Evolutionary conservation across 2,329 filamentous ascomycete species (phyloP).

Genomic region (Lecanoromycetidae sp.): DNA sequence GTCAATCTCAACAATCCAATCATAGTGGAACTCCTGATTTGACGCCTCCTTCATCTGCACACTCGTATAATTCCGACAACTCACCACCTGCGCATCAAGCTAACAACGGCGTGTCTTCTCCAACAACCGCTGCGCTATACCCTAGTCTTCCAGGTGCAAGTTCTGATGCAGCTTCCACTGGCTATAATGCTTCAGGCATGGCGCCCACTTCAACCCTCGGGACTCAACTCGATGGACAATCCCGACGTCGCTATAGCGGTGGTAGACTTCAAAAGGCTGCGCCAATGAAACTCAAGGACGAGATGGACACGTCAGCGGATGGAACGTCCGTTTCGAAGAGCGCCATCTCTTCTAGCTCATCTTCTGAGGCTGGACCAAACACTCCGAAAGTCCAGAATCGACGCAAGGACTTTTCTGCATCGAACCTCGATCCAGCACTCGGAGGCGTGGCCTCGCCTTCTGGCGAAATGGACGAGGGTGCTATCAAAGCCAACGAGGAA

Average conservation of each 20-base stretch:
- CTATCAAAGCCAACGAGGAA: constrained; percentile 35
- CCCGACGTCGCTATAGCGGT: constrained; percentile 49
- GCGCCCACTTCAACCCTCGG: constrained; percentile 49
- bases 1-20: constrained; percentile 32
- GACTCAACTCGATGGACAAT: constrained; percentile 47
- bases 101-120: constrained; percentile 39
- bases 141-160: constrained; percentile 50
- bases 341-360: constrained; percentile 19
- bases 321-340: constrained; percentile 13
- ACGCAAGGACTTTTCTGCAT: constrained; percentile 25
- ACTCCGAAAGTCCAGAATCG: constrained; percentile 24
- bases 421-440: constrained; percentile 33
- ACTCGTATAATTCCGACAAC: constrained; percentile 50
- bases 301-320: constrained; percentile 25
- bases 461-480: constrained; percentile 30
- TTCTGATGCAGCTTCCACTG: constrained; percentile 41
- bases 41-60: constrained; percentile 50
- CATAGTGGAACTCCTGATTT: constrained; percentile 47
- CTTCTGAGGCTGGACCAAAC: constrained; percentile 24
- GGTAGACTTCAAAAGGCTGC: constrained; percentile 40
- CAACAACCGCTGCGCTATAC: constrained; percentile 42
- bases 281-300: constrained; percentile 34
- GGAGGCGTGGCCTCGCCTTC: constrained; percentile 22
- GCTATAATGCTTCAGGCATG: constrained; percentile 41
- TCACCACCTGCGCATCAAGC: constrained; percentile 46